phyloP scores from a whole-genome alignment of 2,329 filamentous ascomycete genomes.

The Pyricularia sp. region DNA sequence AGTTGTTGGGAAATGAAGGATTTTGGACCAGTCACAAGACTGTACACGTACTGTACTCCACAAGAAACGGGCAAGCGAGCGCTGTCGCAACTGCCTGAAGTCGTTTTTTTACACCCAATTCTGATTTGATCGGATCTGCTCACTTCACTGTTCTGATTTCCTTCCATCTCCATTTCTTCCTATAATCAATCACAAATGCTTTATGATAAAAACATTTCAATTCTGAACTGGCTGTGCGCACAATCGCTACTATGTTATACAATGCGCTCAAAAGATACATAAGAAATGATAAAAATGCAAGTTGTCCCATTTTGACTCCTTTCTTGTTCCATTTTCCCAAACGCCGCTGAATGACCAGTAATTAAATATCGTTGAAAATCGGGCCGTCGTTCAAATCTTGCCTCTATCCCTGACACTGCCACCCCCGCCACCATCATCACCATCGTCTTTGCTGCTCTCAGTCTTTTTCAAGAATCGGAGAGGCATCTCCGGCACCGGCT shows the following conservation, averaged over 20 bases:
- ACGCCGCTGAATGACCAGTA: background rate
- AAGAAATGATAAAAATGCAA: background rate
- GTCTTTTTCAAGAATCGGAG: background rate
- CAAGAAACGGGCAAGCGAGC: too few species aligned
- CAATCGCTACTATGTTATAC: background rate
- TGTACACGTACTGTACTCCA: too few species aligned
- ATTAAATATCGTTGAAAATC: background rate
- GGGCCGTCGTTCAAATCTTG: background rate
- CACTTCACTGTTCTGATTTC: background rate
- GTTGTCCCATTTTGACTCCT: background rate
- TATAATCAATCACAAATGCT: background rate
- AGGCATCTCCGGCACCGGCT: slow-evolving; percentile 1
- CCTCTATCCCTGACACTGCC: background rate
- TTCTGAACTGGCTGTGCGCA: background rate
- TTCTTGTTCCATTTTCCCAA: background rate
- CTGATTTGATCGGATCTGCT: background rate
- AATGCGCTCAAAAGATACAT: background rate
- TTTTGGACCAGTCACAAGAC: too few species aligned
- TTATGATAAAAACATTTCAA: background rate
- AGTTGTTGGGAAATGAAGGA: too few species aligned
- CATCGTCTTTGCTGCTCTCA: background rate
- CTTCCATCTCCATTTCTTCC: background rate
- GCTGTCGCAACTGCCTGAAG: too few species aligned
- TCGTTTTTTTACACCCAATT: background rate
- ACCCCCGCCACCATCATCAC: background rate